A percentile compares a stretch with the other conserved stretches of the same genome.
phyloP scores from a whole-genome alignment of 805 yeast genomes.

The Candida adriatica region DNA sequence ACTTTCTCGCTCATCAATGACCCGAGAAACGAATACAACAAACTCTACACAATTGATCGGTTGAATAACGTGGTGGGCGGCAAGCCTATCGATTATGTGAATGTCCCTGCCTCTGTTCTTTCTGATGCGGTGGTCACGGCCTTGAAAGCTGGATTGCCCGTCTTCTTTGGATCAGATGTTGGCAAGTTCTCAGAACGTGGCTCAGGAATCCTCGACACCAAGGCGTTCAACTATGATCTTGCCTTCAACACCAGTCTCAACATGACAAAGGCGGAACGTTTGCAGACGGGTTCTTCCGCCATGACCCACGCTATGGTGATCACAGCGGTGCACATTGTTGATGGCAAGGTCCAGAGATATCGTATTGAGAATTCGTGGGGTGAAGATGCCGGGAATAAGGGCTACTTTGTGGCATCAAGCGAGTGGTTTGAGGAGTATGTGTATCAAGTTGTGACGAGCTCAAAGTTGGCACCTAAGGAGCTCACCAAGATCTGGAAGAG shows the following conservation, averaged over 20 bases:
- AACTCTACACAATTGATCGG: slow-evolving; percentile 61
- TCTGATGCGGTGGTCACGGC: slow-evolving; percentile 56
- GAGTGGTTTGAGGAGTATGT: slow-evolving; percentile 67
- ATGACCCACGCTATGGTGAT: slow-evolving; percentile 90
- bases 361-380: slow-evolving; percentile 77
- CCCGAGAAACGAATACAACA: slow-evolving; percentile 64
- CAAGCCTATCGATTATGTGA: slow-evolving; percentile 61
- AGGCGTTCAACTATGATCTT: slow-evolving; percentile 58
- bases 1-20: slow-evolving; percentile 68
- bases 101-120: slow-evolving; percentile 49
- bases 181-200: slow-evolving; percentile 54
- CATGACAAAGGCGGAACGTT: slow-evolving; percentile 56
- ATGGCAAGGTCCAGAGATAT: slow-evolving; percentile 57
- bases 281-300: slow-evolving; percentile 57
- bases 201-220: slow-evolving; percentile 64
- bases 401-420: slow-evolving; percentile 62
- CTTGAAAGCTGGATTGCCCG: slow-evolving; percentile 64
- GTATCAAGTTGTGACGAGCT: slow-evolving; percentile 57
- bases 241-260: slow-evolving; percentile 47
- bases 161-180: slow-evolving; percentile 83
- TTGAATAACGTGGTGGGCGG: slow-evolving; percentile 69
- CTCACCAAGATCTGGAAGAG: slow-evolving; percentile 33
- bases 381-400: slow-evolving; percentile 53
- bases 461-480: slow-evolving; percentile 37
- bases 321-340: slow-evolving; percentile 71